These are phyloP conservation scores for Phytopythium boreale DNA, from an alignment of 352 stramenopile genomes.

Conservation along the genomic window DNA sequence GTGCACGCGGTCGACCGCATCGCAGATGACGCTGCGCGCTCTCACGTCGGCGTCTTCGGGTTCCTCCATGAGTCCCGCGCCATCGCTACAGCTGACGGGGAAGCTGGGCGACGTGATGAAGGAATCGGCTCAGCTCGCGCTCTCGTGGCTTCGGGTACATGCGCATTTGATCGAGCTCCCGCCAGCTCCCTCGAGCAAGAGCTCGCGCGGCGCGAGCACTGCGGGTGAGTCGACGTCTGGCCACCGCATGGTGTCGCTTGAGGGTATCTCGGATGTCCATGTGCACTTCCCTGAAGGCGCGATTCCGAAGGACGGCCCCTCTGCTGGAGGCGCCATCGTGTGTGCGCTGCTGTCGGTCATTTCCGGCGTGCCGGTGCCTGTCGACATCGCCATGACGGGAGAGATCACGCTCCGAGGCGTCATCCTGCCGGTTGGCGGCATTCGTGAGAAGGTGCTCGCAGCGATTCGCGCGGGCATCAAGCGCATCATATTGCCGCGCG, in stretches of 20 bases:
- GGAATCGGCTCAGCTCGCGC: constrained; percentile 79
- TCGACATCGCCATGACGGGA: constrained; percentile 87
- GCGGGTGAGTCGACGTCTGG: constrained; percentile 13
- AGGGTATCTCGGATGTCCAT: constrained; percentile 74
- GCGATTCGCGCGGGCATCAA: constrained; percentile 85
- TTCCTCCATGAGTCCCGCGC: constrained; percentile 19
- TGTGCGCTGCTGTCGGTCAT: constrained; percentile 81
- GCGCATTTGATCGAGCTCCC: constrained; percentile 52
- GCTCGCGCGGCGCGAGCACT: background rate
- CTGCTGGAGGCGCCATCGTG: constrained; percentile 83
- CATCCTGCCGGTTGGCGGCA: constrained; percentile 89
- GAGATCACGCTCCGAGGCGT: constrained; percentile 86
- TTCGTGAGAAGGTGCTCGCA: constrained; percentile 89
- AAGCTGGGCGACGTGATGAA: constrained; percentile 89
- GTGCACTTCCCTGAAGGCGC: constrained; percentile 89
- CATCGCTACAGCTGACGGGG: constrained; percentile 60
- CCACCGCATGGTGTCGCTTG: constrained; percentile 34
- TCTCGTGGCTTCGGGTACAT: constrained; percentile 80
- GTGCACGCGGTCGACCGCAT: constrained; percentile 38
- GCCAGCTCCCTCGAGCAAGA: background rate
- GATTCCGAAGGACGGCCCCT: constrained; percentile 89
- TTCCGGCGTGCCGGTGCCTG: constrained; percentile 52
- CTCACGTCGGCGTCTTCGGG: constrained; percentile 18
- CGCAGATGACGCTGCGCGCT: constrained; percentile 18
- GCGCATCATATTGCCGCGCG: constrained; percentile 69